phyloP scores from a whole-genome alignment of 768 basidiomycete genomes.

The Pleurotus ostreatus region DNA sequence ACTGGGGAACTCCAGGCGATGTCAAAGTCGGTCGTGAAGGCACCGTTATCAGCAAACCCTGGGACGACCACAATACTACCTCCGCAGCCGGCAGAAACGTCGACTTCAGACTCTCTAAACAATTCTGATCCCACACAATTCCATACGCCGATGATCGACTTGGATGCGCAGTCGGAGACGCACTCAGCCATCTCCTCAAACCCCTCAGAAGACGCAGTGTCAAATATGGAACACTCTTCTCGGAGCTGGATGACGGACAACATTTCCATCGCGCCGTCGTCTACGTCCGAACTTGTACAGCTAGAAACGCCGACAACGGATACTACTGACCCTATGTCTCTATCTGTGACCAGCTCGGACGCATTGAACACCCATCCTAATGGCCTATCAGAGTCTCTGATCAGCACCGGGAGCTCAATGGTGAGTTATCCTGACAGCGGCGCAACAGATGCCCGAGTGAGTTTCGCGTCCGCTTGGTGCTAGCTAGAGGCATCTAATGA shows the following conservation, averaged over 20 bases:
- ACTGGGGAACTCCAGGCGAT: constrained; percentile 41
- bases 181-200: constrained; percentile 26
- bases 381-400: constrained; percentile 35
- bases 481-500: background rate
- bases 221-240: constrained; percentile 24
- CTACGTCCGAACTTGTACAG: background rate
- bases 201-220: constrained; percentile 36
- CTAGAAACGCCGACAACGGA: background rate
- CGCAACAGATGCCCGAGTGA: constrained; percentile 11
- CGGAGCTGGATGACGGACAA: constrained; percentile 31
- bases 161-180: constrained; percentile 31
- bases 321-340: constrained; percentile 14
- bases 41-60: constrained; percentile 16
- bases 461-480: background rate
- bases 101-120: background rate
- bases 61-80: constrained; percentile 1
- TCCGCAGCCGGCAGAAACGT: background rate
- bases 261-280: background rate
- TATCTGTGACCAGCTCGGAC: constrained; percentile 14
- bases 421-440: constrained; percentile 21
- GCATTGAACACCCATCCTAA: constrained; percentile 13
- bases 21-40: constrained; percentile 3
- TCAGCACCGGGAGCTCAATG: constrained; percentile 33
- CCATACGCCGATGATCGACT: constrained; percentile 2
- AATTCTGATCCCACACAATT: background rate